Base-by-base conservation (phyloP, 2,329 filamentous ascomycete species). In the Bipolaris victoriae region DNA sequence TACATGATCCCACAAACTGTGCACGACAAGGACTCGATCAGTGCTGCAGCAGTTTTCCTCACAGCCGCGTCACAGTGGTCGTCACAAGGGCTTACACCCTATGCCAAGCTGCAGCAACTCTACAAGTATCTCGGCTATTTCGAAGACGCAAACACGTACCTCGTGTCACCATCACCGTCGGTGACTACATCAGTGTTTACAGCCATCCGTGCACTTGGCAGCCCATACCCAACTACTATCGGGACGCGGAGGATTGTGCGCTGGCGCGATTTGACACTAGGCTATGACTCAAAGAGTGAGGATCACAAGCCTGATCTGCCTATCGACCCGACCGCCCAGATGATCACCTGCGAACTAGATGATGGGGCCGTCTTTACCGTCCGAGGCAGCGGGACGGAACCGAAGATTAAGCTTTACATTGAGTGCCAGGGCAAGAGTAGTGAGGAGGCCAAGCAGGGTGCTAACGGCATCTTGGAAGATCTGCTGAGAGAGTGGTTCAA, bases 1-100 rank as follows among this genome's bases (percentile, higher is more conserved):
- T 89, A 87, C 71, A 88, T 88, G 86, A 86, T 88, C 52, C 80
- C 86, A 0, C 74, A 80, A 7, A 82, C 88, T 1, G 85, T 85
- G 37, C 83, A 85, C 63, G 86, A 89, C 72, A 89, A 89, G 66
- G 86, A 89, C 69, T 86, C 85, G 3, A 82, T 89, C 54, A 81
- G 84, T 5, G 85, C 86, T 1, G 84, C 86, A 3, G 80, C 82
- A 10, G 78, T 87, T 15, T 88, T 88, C 68, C 73, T 88, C 5
- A 80, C 80, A 11, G 84, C 84, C 1, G 79, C 81, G 55, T 79
- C 80, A 16, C 74, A 79, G 53, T 88, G 85, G 81, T 66, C 69
- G 68, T 69, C 71, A 2, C 77, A 85, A 61, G 82, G 81, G 3
- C 70, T 86, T n/a, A 86, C 84, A 0, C 84, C 85, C 0, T 84